Percentiles rank a stretch among this genome's conserved stretches.
phyloP scores from a whole-genome alignment of 2,329 filamentous ascomycete genomes.

The Colletotrichum cuscutae region DNA sequence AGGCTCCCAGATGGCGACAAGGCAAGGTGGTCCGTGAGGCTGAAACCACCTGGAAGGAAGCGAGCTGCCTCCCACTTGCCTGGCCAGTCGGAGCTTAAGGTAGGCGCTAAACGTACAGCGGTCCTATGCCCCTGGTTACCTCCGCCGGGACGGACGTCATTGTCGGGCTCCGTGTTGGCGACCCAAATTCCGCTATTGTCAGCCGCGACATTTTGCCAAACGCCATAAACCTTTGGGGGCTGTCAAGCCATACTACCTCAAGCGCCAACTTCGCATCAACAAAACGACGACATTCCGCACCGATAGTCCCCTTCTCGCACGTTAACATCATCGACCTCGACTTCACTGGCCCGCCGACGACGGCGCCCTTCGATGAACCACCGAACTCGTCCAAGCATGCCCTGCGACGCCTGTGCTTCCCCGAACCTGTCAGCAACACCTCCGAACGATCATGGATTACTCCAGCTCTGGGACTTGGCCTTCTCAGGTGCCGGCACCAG shows the following conservation, averaged over 20 bases:
- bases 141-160: slow-evolving; percentile 31
- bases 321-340: not conserved
- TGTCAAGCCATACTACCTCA: slow-evolving; percentile 4
- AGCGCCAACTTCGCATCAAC: not conserved
- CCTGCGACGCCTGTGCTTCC: slow-evolving; percentile 13
- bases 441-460: slow-evolving; percentile 57
- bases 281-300: not conserved
- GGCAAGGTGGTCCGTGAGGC: slow-evolving; percentile 28
- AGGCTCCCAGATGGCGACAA: not conserved
- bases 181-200: slow-evolving; percentile 27
- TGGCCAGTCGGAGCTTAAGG: slow-evolving; percentile 12
- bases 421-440: slow-evolving; percentile 8
- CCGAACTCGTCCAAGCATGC: slow-evolving; percentile 23
- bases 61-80: not conserved
- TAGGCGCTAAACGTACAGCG: slow-evolving; percentile 25
- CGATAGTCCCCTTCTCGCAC: not conserved
- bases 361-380: slow-evolving; percentile 10
- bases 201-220: slow-evolving; percentile 13
- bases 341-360: not conserved
- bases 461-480: slow-evolving; percentile 53
- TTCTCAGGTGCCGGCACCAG: slow-evolving; percentile 59
- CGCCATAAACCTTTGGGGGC: not conserved
- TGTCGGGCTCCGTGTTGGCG: slow-evolving; percentile 22
- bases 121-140: slow-evolving; percentile 16
- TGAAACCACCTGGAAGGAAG: slow-evolving; percentile 16